Base-by-base conservation (phyloP, 78 protist species). In the Speleostelium caveatum region DNA sequence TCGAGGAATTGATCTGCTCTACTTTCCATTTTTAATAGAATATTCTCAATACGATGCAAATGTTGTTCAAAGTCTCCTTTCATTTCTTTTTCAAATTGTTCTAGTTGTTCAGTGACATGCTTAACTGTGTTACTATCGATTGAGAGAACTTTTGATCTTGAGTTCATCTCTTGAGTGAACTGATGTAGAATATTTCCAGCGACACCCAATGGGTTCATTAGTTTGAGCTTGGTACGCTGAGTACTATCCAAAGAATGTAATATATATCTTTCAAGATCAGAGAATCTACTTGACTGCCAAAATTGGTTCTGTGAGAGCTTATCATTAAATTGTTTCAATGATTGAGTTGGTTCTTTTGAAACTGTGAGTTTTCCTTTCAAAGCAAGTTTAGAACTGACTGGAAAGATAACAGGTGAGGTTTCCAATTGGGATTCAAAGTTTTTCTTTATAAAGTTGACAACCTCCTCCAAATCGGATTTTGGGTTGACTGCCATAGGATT, bases 141-240 rank as follows among this genome's bases (percentile, higher is more conserved):
- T 21, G 65, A 53, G 35, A 88, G 58, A 3, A 88, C 83, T 51
- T 53, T 65, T 1, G 51, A 5, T 38, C 86, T 71, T 8, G 68
- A 49, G 39, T 30, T 51, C 42, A 73, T 36, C 36, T 78, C 86
- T 1, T 32, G 61, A 3, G 51, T 21, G 59, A 75, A 61, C 33
- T 35, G 56, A 16, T 28, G 21, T 21, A 90, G 32, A 12, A 94
- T 42, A 42, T 88, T 67, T 51, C 33, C 74, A 1, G 95, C 94
- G 21, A 94, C 94, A 26, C 96, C 96, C 7, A 94, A 53, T 49
- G 93, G 96, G 41, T 88, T 94, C 35, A 80, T 42, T 14, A 94
- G 19, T 49, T 94, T 94, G 22, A 94, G n/a, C 56, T 63, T 78
- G 0, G 73, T 49, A 35, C 96, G 73, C 51, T 94, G 78, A 16